Evolutionary conservation across 73 alveolate genomes (phyloP).

Genomic region (Paramecium octaurelia): DNA sequence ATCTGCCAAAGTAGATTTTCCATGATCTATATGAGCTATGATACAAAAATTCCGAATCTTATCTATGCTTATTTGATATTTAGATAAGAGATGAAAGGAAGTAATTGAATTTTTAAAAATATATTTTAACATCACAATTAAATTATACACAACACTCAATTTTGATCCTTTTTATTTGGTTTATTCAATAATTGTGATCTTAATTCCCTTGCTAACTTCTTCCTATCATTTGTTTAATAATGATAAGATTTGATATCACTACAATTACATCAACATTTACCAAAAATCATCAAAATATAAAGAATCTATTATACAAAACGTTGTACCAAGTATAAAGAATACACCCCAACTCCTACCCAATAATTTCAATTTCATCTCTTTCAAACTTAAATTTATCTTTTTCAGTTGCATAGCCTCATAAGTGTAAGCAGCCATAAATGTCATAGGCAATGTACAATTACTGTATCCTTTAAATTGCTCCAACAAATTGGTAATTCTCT

Average conservation of each 20-base stretch:
- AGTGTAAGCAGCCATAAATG: constrained; percentile 30
- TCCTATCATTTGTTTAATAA: neutral
- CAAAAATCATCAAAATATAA: constrained; percentile 39
- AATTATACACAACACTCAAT: neutral
- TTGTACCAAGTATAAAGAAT: neutral
- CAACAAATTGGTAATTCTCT: constrained; percentile 35
- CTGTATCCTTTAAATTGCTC: constrained; percentile 42
- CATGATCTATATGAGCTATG: constrained; percentile 95
- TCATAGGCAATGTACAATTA: neutral
- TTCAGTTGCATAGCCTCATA: neutral
- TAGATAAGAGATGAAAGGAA: neutral
- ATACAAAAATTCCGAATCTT: constrained; percentile 83
- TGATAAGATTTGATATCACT: constrained; percentile 25
- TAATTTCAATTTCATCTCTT: neutral
- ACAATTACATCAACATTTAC: neutral
- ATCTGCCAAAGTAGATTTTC: constrained; percentile 73
- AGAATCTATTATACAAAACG: constrained; percentile 3
- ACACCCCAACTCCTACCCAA: neutral
- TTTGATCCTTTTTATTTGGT: neutral
- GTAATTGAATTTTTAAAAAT: neutral
- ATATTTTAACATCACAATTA: neutral
- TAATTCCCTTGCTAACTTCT: constrained; percentile 2
- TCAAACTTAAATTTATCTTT: neutral
- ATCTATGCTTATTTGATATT: constrained; percentile 24
- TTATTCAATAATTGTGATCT: neutral